Evolutionary conservation across 2,329 filamentous ascomycete genomes (phyloP).

Genomic region (Sarocladium brachiariae): DNA sequence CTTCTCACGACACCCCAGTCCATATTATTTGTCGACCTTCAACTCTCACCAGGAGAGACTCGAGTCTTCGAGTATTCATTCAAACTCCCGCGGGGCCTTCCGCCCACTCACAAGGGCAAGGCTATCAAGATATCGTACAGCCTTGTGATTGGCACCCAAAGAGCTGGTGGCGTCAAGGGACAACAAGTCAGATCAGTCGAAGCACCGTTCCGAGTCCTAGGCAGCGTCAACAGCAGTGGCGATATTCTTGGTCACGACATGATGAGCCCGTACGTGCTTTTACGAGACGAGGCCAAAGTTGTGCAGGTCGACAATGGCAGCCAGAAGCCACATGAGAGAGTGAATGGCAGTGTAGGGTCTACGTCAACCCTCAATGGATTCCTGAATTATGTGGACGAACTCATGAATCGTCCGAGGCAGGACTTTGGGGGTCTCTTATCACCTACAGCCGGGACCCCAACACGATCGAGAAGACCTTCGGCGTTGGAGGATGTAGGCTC

Average conservation of each 20-base stretch:
- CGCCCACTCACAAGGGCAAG: slow-evolving; percentile 83
- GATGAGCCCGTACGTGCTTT: slow-evolving; percentile 86
- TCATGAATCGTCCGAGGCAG: slow-evolving; percentile 54
- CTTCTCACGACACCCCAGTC: slow-evolving; percentile 93
- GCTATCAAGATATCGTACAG: slow-evolving; percentile 92
- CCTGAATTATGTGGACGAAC: slow-evolving; percentile 67
- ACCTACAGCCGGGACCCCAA: slow-evolving; percentile 53
- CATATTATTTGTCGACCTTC: slow-evolving; percentile 89
- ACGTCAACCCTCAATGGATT: slow-evolving; percentile 57
- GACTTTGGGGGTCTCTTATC: slow-evolving; percentile 57
- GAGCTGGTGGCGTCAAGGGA: slow-evolving; percentile 69
- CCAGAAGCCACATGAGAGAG: slow-evolving; percentile 21
- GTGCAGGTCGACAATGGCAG: slow-evolving; percentile 34
- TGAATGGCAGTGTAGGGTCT: slow-evolving; percentile 22
- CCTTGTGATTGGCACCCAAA: slow-evolving; percentile 84
- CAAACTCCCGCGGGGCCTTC: slow-evolving; percentile 78
- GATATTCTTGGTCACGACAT: slow-evolving; percentile 89
- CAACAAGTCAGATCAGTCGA: slow-evolving; percentile 87
- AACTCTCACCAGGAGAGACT: slow-evolving; percentile 81
- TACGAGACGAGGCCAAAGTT: slow-evolving; percentile 70
- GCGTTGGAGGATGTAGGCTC: slow-evolving; percentile 47
- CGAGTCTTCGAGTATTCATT: slow-evolving; percentile 83
- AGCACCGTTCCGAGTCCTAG: slow-evolving; percentile 85
- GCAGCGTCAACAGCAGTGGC: slow-evolving; percentile 82
- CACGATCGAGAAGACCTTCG: slow-evolving; percentile 49